Base-by-base conservation (phyloP, 1,139 yeast species). In the Hemisphaericaspora lyxosophila region DNA sequence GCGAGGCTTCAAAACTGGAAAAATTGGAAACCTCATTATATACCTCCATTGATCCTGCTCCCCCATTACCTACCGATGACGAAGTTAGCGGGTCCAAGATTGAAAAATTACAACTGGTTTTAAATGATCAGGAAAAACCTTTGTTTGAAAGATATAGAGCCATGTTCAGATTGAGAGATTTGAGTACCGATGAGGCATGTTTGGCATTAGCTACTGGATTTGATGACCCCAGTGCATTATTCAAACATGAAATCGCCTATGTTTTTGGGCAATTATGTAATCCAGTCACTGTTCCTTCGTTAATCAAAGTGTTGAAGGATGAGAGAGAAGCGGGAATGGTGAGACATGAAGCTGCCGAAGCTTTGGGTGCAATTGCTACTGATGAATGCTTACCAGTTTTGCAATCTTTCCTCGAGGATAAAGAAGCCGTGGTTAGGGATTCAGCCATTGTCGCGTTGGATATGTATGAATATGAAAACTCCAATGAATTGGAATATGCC, bases 261-360 rank as follows among this genome's bases (percentile, higher is more conserved):
- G 97, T 94, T 15, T 90, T 92, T 59, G 99, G 99, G 34, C 99
- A 94, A 68, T 74, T 94, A 58, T 87, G 95, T 60, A 89, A 87
- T 62, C 96, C 97, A 13, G 89, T 83, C 24, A 83, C 95, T 27
- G 96, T 92, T 26, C 96, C 97, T 33, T 73, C 94, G 17, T 76
- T 94, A 50, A 76, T 88, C 46, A 82, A 85, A 62, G 90, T 92
- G 7, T 75, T 94, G 53, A 79, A 80, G 51, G 80, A 87, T 60
- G 78, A 74, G 41, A 58, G 65, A 13, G 96, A 94, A 68, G 97
- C 95, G 33, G 95, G 95, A 44, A 94, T 94, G 98, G 98, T 94
- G 25, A 84, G 99, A 68, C 99, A 94, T 60, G 99, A 94, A 67
- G 98, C 98, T 41, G 98, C 98, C 22, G 99, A 94, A 67, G 98